These are phyloP conservation scores for Podila horticola DNA, from an alignment of 192 early-diverging fungal species.

Conservation along the genomic window DNA sequence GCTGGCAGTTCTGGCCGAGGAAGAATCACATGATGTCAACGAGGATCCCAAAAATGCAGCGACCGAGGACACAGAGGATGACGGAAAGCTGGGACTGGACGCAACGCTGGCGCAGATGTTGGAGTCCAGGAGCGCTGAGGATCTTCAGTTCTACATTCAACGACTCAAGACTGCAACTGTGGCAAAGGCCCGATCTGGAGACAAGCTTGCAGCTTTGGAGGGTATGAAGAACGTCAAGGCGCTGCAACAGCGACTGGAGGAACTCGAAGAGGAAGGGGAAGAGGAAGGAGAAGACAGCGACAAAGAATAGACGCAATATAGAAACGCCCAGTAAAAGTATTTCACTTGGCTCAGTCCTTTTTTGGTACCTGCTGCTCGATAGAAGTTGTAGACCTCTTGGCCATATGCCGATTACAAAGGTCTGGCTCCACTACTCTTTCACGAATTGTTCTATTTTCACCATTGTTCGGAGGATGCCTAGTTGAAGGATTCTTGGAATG, in stretches of 20 bases:
- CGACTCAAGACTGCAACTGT: conserved; percentile 45
- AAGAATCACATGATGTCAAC: background rate
- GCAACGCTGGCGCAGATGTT: conserved; percentile 37
- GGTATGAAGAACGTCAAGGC: conserved; percentile 50
- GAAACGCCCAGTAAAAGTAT: too few relatives aligned
- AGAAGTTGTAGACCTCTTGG: too few relatives aligned
- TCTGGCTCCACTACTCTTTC: too few relatives aligned
- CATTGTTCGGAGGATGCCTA: too few relatives aligned
- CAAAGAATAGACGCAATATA: too few relatives aligned
- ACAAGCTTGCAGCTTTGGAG: conserved; percentile 38
- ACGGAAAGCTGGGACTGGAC: conserved; percentile 16
- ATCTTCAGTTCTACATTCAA: conserved; percentile 38
- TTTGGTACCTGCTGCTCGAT: too few relatives aligned
- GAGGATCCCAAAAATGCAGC: background rate
- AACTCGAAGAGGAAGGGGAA: conserved; percentile 12
- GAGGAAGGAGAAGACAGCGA: conserved; percentile 1
- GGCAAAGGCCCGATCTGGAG: conserved; percentile 36
- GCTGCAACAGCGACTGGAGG: conserved; percentile 27
- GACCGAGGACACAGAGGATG: background rate
- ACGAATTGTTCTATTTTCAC: too few relatives aligned
- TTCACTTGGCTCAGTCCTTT: too few relatives aligned
- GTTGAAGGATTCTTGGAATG: too few relatives aligned
- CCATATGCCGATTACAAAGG: too few relatives aligned
- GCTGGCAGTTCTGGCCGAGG: conserved; percentile 1
- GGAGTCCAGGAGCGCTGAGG: conserved; percentile 6